A percentile compares a stretch with the other conserved stretches of the same genome.
These are phyloP conservation scores for Aspergillus sp. DNA, from an alignment of 2,329 filamentous ascomycete species.

Conservation along the genomic window DNA sequence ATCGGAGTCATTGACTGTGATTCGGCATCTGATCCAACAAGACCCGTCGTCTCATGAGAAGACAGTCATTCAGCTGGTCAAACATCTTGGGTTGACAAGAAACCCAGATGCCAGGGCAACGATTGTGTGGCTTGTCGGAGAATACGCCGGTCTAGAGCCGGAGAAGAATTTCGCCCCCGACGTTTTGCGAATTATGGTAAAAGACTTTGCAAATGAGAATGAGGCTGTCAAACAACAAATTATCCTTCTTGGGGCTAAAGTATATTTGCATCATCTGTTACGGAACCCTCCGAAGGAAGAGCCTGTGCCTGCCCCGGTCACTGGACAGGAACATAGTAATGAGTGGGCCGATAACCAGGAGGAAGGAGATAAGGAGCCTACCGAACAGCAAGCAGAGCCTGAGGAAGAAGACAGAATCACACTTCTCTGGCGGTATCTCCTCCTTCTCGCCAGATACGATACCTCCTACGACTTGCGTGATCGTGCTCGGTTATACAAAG, in stretches of 20 bases:
- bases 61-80: slow-evolving; percentile 85
- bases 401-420: slow-evolving; percentile 63
- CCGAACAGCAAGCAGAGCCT: slow-evolving; percentile 28
- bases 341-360: slow-evolving; percentile 32
- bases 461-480: slow-evolving; percentile 94
- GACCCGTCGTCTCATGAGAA: slow-evolving; percentile 76
- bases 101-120: slow-evolving; percentile 87
- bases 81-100: slow-evolving; percentile 83
- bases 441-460: slow-evolving; percentile 86
- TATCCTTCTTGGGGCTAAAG: slow-evolving; percentile 88
- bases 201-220: slow-evolving; percentile 78
- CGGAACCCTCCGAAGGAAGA: slow-evolving; percentile 43
- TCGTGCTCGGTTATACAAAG: slow-evolving; percentile 81
- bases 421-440: slow-evolving; percentile 78
- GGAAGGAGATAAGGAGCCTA: slow-evolving; percentile 25
- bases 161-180: slow-evolving; percentile 91
- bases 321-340: slow-evolving; percentile 29
- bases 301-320: slow-evolving; percentile 21
- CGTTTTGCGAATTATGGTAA: slow-evolving; percentile 82
- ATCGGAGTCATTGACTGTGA: slow-evolving; percentile 90
- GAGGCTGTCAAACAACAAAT: slow-evolving; percentile 90
- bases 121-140: slow-evolving; percentile 96
- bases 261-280: slow-evolving; percentile 82
- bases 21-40: slow-evolving; percentile 92
- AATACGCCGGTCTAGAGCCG: slow-evolving; percentile 77